Conservation (phyloP, 805 yeast genomes). For the Torulaspora franciscae region DNA sequence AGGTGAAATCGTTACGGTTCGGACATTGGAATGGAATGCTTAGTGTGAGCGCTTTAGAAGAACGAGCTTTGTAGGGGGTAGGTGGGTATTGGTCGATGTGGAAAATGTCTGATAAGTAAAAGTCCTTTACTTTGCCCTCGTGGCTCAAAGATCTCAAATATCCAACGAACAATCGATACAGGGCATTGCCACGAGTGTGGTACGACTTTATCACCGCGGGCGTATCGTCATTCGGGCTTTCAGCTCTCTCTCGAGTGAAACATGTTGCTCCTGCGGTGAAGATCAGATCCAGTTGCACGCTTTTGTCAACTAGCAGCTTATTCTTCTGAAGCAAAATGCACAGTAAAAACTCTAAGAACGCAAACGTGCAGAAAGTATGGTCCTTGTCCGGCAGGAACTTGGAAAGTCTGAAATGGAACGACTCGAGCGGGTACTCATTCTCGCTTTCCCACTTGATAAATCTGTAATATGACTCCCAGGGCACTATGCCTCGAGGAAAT, state of each 20-base stretch:
- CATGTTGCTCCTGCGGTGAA: conserved; percentile 39
- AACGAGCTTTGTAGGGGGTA: conserved; percentile 30
- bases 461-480: conserved; percentile 35
- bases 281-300: conserved; percentile 32
- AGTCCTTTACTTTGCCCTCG: conserved; percentile 32
- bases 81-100: conserved; percentile 36
- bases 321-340: conserved; percentile 32
- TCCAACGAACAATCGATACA: conserved; percentile 34
- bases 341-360: conserved; percentile 36
- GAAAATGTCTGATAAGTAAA: conserved; percentile 33
- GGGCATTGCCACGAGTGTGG: conserved; percentile 34
- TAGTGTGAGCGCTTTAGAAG: conserved; percentile 36
- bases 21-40: conserved; percentile 29
- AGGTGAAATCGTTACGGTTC: conserved; percentile 31
- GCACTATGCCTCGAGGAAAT: conserved; percentile 35
- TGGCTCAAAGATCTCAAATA: conserved; percentile 34
- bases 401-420: conserved; percentile 37
- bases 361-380: conserved; percentile 36
- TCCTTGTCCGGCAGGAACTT: conserved; percentile 35
- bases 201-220: conserved; percentile 34
- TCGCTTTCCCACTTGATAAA: conserved; percentile 28
- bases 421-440: conserved; percentile 25
- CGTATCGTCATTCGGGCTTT: conserved; percentile 26
- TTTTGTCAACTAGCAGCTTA: conserved; percentile 30
- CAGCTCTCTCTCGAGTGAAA: conserved; percentile 25